phyloP scores from a whole-genome alignment of 257 asterid species.

The Solanum arcanum region DNA sequence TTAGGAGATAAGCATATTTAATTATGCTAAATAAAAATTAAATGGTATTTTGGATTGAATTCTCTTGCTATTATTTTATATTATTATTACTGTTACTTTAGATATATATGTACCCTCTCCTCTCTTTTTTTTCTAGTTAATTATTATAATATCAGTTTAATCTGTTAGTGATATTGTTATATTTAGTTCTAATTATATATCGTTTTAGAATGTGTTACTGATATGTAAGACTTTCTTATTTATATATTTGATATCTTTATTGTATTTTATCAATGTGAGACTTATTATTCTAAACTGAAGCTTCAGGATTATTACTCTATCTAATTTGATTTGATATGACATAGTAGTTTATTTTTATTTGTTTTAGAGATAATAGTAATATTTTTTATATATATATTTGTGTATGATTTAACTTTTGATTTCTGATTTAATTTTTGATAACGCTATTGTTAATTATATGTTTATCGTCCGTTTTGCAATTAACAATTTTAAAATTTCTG shows the following conservation, averaged over 20 bases:
- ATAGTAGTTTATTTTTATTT: neutral
- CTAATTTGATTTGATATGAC: neutral
- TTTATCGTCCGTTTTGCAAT: too few species aligned
- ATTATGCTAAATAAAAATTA: neutral
- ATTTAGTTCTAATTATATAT: too few species aligned
- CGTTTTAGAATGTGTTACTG: neutral
- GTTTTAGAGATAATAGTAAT: neutral
- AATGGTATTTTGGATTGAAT: slow-evolving; percentile 6
- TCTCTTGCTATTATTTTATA: neutral
- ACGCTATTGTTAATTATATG: too few species aligned
- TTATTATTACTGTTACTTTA: neutral
- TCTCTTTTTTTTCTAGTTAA: neutral
- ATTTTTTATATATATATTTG: neutral
- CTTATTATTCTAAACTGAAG: neutral
- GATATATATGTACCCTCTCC: neutral
- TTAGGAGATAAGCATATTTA: neutral
- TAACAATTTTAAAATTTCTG: neutral
- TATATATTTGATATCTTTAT: rapidly evolving
- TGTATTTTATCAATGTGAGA: neutral
- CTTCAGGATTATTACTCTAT: neutral
- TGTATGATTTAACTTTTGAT: neutral
- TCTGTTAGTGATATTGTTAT: neutral
- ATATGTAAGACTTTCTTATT: too few species aligned
- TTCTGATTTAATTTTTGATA: neutral
- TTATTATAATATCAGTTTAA: neutral